Evolutionary conservation across 306 rosid species (phyloP), one percentile per base, ranked within the genome.

Genomic region (Ceratonia siliqua): DNA sequence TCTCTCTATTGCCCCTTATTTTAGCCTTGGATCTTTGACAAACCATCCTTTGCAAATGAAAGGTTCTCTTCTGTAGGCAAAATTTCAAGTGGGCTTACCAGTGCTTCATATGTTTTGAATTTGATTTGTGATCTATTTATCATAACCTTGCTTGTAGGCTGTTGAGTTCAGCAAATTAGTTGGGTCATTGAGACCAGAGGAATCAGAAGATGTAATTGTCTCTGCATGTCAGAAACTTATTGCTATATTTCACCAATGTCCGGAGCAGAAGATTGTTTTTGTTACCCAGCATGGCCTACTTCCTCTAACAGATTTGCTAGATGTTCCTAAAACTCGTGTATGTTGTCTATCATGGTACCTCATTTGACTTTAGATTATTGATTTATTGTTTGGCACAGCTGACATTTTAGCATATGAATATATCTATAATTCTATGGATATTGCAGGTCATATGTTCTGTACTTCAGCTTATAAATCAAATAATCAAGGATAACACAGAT

Each of bases 381-480:
- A 74, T 55, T 52, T 61, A 48, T 14, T 75, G 28, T 77, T 55
- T 5, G 52, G 50, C 72, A 72, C 58, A 45, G 33, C 52, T 79
- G 61, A 46, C 54, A 27, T 58, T 75, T 78, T 46, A 48, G 73
- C 27, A 74, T 35, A 48, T 69, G 42, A 13, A 25, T 24, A 62
- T 46, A 22, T 75, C 74, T 75, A 52, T 25, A 32, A 36, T 65
- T 78, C 30, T 33, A 70, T 42, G 35, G 41, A 75, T 73, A 46
- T 79, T 76, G 50, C 97, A 95, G 99, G 89, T 92, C 72, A 87
- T 87, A 77, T 95, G 99, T 82, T 90, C 98, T 41, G 99, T 92
- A 78, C 98, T 95, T 80, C 98, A 95, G 84, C 92, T 95, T 78
- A 79, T 92, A 83, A 95, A 95, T 87, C 99, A 87, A 87, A 85